These are phyloP conservation scores for Alnus glutinosa DNA, from an alignment of 306 rosid species.

Conservation along the genomic window DNA sequence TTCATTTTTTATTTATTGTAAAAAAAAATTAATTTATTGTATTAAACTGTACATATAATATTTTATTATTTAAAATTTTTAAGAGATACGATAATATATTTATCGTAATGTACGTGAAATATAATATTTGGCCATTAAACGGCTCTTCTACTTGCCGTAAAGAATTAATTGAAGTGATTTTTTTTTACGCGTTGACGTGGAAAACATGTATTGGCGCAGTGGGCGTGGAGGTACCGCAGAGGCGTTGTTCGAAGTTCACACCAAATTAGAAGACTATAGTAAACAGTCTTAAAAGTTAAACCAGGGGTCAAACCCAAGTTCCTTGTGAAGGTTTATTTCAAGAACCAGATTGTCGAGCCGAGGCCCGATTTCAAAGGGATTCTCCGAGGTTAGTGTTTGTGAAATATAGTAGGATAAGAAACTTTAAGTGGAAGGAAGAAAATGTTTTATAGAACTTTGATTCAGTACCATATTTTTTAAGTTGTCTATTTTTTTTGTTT, in stretches of 20 bases:
- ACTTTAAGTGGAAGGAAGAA: background rate
- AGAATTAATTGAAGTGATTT: too few species aligned
- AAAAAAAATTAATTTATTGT: too few species aligned
- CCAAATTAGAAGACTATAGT: background rate
- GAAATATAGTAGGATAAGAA: background rate
- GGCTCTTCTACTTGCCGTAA: too few species aligned
- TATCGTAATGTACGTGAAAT: too few species aligned
- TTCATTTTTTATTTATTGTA: too few species aligned
- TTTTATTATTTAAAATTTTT: too few species aligned
- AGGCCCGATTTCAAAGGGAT: background rate
- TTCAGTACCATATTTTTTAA: background rate
- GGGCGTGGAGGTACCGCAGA: background rate
- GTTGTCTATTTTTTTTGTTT: background rate
- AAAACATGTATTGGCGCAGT: background rate
- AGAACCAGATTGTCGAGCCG: background rate
- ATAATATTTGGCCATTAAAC: too few species aligned
- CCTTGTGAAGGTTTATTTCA: background rate
- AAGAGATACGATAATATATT: too few species aligned
- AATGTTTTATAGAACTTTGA: background rate
- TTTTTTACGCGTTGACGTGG: background rate
- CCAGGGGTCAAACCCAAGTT: background rate
- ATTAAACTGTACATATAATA: too few species aligned
- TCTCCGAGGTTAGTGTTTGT: background rate
- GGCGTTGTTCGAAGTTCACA: background rate
- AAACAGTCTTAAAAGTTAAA: background rate